Conservation (phyloP, 257 asterid species). For the Solanum lignicaule region DNA sequence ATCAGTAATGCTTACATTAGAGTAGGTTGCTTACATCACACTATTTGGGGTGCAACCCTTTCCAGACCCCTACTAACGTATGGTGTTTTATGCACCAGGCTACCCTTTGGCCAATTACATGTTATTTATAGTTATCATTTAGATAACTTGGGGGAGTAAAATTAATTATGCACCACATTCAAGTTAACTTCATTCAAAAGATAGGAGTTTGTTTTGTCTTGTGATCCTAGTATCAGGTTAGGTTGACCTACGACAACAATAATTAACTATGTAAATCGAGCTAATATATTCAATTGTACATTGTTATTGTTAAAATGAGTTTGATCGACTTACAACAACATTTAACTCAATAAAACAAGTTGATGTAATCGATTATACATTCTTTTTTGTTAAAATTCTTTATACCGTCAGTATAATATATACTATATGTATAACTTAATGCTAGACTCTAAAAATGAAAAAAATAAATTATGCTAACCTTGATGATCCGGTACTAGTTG, state of each 20-base stretch:
- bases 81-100: background rate
- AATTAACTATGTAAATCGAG: background rate
- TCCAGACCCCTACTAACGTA: background rate
- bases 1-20: no score
- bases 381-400: no score
- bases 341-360: background rate
- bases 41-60: background rate
- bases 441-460: background rate
- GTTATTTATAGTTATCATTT: background rate
- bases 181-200: background rate
- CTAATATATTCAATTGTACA: background rate
- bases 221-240: background rate
- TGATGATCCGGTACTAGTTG: conserved; percentile 26
- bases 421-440: background rate
- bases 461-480: conserved; percentile 4
- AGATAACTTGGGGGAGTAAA: background rate
- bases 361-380: background rate
- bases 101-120: background rate
- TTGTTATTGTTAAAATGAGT: background rate
- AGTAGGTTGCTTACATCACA: background rate
- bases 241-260: background rate
- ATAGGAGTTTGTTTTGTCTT: background rate
- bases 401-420: no score
- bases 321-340: background rate
- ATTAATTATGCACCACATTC: background rate